Evolutionary conservation across 2,329 filamentous ascomycete genomes (phyloP), one percentile per base, ranked within the genome.

Genomic region (Plectosphaerella sp.): DNA sequence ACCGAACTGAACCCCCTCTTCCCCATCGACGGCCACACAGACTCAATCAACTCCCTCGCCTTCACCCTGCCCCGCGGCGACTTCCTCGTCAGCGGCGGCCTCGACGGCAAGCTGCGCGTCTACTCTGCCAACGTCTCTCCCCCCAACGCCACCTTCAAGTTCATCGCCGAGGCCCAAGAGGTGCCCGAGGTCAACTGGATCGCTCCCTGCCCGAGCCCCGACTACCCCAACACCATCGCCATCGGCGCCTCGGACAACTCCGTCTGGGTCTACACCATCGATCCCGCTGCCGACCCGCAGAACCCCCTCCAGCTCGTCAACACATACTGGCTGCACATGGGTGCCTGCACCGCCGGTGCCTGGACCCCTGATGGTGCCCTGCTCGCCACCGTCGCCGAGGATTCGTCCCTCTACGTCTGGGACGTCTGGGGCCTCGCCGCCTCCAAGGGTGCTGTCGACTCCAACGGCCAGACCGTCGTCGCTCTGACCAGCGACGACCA

Each of bases 121-220:
- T 92, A 87, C 78, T 77, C 81, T 58, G 67, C 79, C 2, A 67
- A 71, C 12, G 61, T 79, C 65, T 64, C 74, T 62, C 58, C 72
- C 59, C 48, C 54, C 35, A 48, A 77, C 55, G 67, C 76, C 46
- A 72, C 76, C 49, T 69, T 82, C 63, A 75, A 79, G 45, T 88
- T 89, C 62, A 70, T 96, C 9, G 88, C 81, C 51, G 89, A 94
- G 64, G 82, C 85, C 3, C 88, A 91, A 63, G 94, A 99, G 68
- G 93, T 97, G 10, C 88, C 95, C 61, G 93, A 97, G 71, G 87
- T 99, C 64, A 96, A 94, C 75, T 99, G 93, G 92, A 71, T 97
- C 35, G 72, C 77, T 1, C 72, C 91, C 0, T 96, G 89, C 65
- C 91, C 92, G 1, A 77, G 86, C 55, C 69, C 84, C 12, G 73